Conservation (phyloP, 2,329 filamentous ascomycete genomes). For the Sporothrix protearum region DNA sequence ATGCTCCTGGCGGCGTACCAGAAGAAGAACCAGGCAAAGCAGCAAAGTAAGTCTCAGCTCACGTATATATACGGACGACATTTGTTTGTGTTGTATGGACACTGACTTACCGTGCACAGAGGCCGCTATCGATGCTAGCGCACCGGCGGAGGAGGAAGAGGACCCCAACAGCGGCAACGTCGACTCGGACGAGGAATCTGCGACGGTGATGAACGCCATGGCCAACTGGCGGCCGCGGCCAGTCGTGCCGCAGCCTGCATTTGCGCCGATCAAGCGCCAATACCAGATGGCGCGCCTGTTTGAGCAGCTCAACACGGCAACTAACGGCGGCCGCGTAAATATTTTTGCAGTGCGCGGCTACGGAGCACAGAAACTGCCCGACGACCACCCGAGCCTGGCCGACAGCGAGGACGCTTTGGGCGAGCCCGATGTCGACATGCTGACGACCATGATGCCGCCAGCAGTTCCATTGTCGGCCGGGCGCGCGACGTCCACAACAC, state of each 20-base stretch:
- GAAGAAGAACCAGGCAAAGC: slow-evolving; percentile 98
- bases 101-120: slow-evolving; percentile 49
- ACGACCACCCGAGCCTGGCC: slow-evolving; percentile 46
- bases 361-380: slow-evolving; percentile 53
- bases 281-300: slow-evolving; percentile 62
- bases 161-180: slow-evolving; percentile 76
- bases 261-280: slow-evolving; percentile 59
- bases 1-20: slow-evolving; percentile 85
- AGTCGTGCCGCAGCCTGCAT: slow-evolving; percentile 62
- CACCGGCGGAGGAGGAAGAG: slow-evolving; percentile 80
- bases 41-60: slow-evolving; percentile 57
- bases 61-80: too few species aligned
- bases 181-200: slow-evolving; percentile 92
- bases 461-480: slow-evolving; percentile 15
- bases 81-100: too few species aligned
- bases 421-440: slow-evolving; percentile 50
- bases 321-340: slow-evolving; percentile 62
- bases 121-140: slow-evolving; percentile 90
- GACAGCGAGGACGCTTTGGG: slow-evolving; percentile 56
- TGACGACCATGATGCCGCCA: slow-evolving; percentile 31
- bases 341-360: slow-evolving; percentile 60
- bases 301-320: slow-evolving; percentile 63
- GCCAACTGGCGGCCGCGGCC: slow-evolving; percentile 74
- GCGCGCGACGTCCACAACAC: background rate
- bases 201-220: slow-evolving; percentile 79